Percentiles rank a stretch among this genome's conserved stretches.
Conservation (phyloP, 345 rosid species). For the Excoecaria agallocha region DNA sequence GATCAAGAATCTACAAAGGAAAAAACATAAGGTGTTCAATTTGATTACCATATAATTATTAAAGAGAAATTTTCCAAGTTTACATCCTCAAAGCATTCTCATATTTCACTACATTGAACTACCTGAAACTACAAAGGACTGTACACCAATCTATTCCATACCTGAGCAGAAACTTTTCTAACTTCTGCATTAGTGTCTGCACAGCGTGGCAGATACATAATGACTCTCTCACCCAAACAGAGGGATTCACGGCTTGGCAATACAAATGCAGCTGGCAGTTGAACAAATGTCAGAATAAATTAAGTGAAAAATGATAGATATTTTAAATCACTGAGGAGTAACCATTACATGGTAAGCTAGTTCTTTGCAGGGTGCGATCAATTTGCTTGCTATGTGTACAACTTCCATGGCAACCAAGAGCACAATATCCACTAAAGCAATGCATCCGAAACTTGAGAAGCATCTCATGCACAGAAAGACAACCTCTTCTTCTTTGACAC, state of each 20-base stretch:
- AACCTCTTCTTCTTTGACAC: conserved; percentile 89
- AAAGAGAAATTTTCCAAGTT: conserved; percentile 10
- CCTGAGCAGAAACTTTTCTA: conserved; percentile 92
- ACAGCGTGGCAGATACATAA: conserved; percentile 93
- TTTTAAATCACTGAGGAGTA: conserved; percentile 14
- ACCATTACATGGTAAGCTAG: conserved; percentile 76
- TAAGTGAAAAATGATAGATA: conserved; percentile 8
- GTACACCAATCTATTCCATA: conserved; percentile 22
- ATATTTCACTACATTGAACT: background rate
- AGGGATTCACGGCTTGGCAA: conserved; percentile 92
- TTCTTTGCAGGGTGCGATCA: conserved; percentile 64
- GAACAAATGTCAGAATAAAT: conserved; percentile 22
- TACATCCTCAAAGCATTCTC: conserved; percentile 5
- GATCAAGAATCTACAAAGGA: conserved; percentile 72
- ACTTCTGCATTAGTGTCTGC: conserved; percentile 92
- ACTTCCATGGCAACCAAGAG: conserved; percentile 84
- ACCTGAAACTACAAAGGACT: conserved; percentile 9
- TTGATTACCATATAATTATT: conserved; percentile 9
- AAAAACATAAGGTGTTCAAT: conserved; percentile 16
- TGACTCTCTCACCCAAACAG: conserved; percentile 88
- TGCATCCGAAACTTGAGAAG: conserved; percentile 84
- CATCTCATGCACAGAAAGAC: conserved; percentile 81
- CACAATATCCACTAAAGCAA: conserved; percentile 82
- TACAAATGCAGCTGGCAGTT: conserved; percentile 70
- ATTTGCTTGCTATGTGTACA: conserved; percentile 79